Conservation (phyloP, 2,329 filamentous ascomycete species). For the Nigrospora oryzae region DNA sequence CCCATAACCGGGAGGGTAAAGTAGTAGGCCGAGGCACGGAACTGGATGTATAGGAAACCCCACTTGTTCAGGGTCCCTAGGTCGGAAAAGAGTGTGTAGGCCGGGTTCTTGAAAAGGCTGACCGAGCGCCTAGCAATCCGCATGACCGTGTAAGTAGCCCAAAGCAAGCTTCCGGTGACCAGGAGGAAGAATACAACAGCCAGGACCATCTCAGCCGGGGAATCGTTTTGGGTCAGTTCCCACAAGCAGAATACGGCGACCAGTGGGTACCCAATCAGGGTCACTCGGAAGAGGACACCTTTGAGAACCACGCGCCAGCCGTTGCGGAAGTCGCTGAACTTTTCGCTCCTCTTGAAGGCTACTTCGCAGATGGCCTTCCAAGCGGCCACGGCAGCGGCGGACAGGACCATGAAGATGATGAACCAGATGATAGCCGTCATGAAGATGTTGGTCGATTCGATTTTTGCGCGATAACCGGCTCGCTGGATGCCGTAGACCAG, state of each 20-base stretch:
- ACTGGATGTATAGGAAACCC: constrained; percentile 97
- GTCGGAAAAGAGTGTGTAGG: constrained; percentile 94
- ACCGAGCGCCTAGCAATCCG: constrained; percentile 82
- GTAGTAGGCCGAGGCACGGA: constrained; percentile 92
- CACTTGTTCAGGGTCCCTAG: constrained; percentile 93
- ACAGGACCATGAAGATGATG: constrained; percentile 70
- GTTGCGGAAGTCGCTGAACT: constrained; percentile 88
- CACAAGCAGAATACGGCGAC: constrained; percentile 86
- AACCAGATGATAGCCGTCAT: constrained; percentile 88
- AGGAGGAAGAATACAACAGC: constrained; percentile 84
- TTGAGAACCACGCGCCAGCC: constrained; percentile 90
- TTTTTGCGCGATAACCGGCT: constrained; percentile 76
- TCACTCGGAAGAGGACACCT: constrained; percentile 85
- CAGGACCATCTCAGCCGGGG: constrained; percentile 75
- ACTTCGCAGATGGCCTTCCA: constrained; percentile 81
- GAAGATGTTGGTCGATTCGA: constrained; percentile 89
- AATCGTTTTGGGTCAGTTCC: constrained; percentile 85
- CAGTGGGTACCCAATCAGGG: constrained; percentile 85
- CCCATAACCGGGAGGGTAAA: constrained; percentile 74
- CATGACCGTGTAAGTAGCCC: constrained; percentile 86
- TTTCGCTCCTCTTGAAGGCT: constrained; percentile 66
- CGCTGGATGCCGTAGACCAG: constrained; percentile 77
- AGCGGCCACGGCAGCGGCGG: constrained; percentile 60
- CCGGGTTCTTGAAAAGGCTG: constrained; percentile 87
- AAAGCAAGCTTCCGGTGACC: constrained; percentile 67